A percentile compares a stretch with the other conserved stretches of the same genome.
Conservation (phyloP, 2,329 filamentous ascomycete genomes). For the Trichoderma lentiforme region DNA sequence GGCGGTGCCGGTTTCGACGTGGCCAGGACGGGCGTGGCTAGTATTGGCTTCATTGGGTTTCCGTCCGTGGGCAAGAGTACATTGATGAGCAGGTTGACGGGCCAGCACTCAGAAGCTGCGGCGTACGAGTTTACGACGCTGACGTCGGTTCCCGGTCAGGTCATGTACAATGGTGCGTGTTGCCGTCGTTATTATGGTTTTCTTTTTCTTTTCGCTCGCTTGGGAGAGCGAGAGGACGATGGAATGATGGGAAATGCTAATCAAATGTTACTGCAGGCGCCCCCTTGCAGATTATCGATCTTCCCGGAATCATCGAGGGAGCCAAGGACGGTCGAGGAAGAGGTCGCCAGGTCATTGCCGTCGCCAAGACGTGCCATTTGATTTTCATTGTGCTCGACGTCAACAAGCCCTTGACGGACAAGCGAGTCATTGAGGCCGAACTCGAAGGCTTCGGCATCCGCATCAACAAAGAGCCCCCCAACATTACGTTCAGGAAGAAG, state of each 20-base stretch:
- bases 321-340: conserved; percentile 97
- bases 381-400: conserved; percentile 99
- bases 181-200: background rate
- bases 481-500: conserved; percentile 99
- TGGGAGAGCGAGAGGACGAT: background rate
- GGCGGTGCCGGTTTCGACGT: conserved; percentile 93
- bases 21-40: conserved; percentile 93
- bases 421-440: conserved; percentile 91
- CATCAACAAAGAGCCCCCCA: conserved; percentile 95
- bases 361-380: conserved; percentile 96
- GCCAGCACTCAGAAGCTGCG: conserved; percentile 94
- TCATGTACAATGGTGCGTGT: conserved; percentile 78
- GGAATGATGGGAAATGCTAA: conserved; percentile 5
- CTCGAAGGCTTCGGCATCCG: conserved; percentile 96
- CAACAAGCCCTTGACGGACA: conserved; percentile 96
- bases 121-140: conserved; percentile 99
- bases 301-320: conserved; percentile 97
- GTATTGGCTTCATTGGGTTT: conserved; percentile 96
- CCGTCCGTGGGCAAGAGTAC: conserved; percentile 98
- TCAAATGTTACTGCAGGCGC: conserved; percentile 51
- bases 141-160: conserved; percentile 94
- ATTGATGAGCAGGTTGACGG: conserved; percentile 89
- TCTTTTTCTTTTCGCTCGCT: background rate
- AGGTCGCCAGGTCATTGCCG: conserved; percentile 96
- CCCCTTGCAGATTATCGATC: conserved; percentile 95